Evolutionary conservation across 2,329 filamentous ascomycete genomes (phyloP), one percentile per base, ranked within the genome.

Genomic region (Exophiala aquamarina): DNA sequence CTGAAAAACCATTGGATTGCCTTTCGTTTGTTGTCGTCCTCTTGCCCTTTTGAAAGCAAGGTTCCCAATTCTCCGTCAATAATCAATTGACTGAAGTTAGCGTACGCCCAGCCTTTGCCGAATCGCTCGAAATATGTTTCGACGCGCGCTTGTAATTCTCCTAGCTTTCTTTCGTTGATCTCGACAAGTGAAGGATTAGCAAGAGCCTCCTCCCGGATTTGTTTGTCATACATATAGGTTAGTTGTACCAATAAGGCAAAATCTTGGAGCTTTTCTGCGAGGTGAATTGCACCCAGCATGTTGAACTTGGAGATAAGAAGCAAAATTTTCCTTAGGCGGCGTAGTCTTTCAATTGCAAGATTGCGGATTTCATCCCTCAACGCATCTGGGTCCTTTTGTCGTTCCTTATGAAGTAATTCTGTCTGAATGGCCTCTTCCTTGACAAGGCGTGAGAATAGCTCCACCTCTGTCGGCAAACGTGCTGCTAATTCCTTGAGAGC

Each of bases 71-170:
- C 79, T 45, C 81, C 79, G 59, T 80, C 78, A 26, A 79, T 74
- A 43, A 96, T 84, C 44, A 92, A 76, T 54, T 85, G 84, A 47
- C 87, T 81, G 65, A 95, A 97, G 52, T 89, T 87, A 1, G 89
- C 86, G 58, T 81, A 77, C 3, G 76, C 75, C 75, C 76, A 80
- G 14, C 59, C 55, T 38, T 70, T 68, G 6, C 75, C 76, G 54
- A 77, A 79, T 46, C 65, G 72, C 17, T 68, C 63, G 53, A 78
- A 80, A 50, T 76, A 77, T 10, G 61, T 61, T 11, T 70, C 64
- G 26, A 74, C 68, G 44, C 66, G 67, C 26, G 61, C 60, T n/a
- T 64, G 60, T 21, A 69, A 58, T 17, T 63, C 61, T 31, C 63
- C 57, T 6, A 66, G 57, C 32, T 68, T 62, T 26, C 56, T 60